These are phyloP conservation scores for Pyrrhoderma noxium DNA, from an alignment of 1,284 basidiomycete species.

Conservation along the genomic window DNA sequence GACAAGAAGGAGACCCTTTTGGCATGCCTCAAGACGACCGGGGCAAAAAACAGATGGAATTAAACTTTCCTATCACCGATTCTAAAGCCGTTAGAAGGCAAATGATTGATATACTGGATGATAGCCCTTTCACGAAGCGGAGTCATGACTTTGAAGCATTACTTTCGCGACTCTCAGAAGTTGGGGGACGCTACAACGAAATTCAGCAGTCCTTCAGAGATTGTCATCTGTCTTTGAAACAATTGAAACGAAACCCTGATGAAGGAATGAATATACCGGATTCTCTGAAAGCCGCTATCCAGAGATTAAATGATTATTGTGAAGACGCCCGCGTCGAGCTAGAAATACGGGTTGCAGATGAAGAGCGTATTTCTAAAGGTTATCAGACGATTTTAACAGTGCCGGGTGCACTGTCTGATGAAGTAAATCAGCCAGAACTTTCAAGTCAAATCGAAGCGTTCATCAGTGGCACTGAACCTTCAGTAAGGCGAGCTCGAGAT, in stretches of 20 bases:
- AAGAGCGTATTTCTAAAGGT: constrained; percentile 60
- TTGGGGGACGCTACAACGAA: constrained; percentile 50
- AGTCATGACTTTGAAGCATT: constrained; percentile 25
- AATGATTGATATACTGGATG: not conserved
- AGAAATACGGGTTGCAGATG: constrained; percentile 78
- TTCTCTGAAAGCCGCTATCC: constrained; percentile 48
- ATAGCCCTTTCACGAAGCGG: not conserved
- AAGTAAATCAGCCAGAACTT: constrained; percentile 34
- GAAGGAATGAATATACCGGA: constrained; percentile 25
- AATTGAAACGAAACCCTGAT: constrained; percentile 39
- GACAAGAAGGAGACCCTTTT: too few relatives aligned
- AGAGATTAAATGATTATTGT: constrained; percentile 69
- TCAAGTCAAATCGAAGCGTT: constrained; percentile 54
- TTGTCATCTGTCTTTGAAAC: constrained; percentile 57
- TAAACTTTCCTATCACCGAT: too few relatives aligned
- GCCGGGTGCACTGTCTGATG: constrained; percentile 38
- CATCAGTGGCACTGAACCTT: constrained; percentile 46
- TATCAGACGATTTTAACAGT: constrained; percentile 67
- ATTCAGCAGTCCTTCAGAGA: constrained; percentile 60
- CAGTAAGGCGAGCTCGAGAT: constrained; percentile 40
- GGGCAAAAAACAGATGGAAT: too few relatives aligned
- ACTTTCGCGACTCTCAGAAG: constrained; percentile 36
- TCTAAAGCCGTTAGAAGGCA: too few relatives aligned
- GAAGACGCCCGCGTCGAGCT: constrained; percentile 83
- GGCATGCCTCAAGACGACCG: too few relatives aligned